phyloP scores from a whole-genome alignment of 371 early-diverging fungal genomes.

The Umbelopsis sp. region DNA sequence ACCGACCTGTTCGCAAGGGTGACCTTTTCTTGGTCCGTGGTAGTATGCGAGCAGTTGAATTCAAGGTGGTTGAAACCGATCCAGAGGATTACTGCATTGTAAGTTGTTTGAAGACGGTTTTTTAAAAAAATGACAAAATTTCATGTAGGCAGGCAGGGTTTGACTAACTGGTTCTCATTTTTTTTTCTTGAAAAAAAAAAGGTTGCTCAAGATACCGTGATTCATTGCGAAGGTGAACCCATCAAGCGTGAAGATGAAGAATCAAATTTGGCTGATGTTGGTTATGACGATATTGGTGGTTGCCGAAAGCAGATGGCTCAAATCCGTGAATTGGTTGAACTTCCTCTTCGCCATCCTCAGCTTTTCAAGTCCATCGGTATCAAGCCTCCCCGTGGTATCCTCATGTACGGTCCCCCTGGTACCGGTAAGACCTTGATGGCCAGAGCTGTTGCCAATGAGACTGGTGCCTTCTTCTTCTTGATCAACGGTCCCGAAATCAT shows the following conservation, averaged over 20 bases:
- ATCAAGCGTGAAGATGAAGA: slow-evolving; percentile 99
- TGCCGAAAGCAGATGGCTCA: slow-evolving; percentile 99
- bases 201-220: slow-evolving; percentile 97
- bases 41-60: slow-evolving; percentile 98
- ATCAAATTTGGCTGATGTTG: slow-evolving; percentile 91
- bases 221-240: slow-evolving; percentile 97
- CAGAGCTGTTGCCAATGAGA: slow-evolving; percentile 77
- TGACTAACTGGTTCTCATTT: slow-evolving; percentile 86
- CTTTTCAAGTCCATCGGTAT: slow-evolving; percentile 98
- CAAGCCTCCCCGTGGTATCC: slow-evolving; percentile 98
- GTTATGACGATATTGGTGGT: slow-evolving; percentile 99
- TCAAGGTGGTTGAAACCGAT: slow-evolving; percentile 98
- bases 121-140: too few species aligned
- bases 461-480: slow-evolving; percentile 85
- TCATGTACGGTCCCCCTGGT: slow-evolving; percentile 99
- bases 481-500: slow-evolving; percentile 99
- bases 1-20: slow-evolving; percentile 95
- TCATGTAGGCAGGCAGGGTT: too few species aligned
- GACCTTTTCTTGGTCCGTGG: slow-evolving; percentile 95
- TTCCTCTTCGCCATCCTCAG: slow-evolving; percentile 98
- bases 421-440: slow-evolving; percentile 90
- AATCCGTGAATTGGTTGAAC: slow-evolving; percentile 98
- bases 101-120: slow-evolving; percentile 37
- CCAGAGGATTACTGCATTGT: slow-evolving; percentile 97
- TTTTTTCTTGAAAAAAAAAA: slow-evolving; percentile 37